A percentile compares a stretch with the other conserved stretches of the same genome.
These are phyloP conservation scores for Lactarius quietus DNA, from an alignment of 768 basidiomycete genomes.

Conservation along the genomic window DNA sequence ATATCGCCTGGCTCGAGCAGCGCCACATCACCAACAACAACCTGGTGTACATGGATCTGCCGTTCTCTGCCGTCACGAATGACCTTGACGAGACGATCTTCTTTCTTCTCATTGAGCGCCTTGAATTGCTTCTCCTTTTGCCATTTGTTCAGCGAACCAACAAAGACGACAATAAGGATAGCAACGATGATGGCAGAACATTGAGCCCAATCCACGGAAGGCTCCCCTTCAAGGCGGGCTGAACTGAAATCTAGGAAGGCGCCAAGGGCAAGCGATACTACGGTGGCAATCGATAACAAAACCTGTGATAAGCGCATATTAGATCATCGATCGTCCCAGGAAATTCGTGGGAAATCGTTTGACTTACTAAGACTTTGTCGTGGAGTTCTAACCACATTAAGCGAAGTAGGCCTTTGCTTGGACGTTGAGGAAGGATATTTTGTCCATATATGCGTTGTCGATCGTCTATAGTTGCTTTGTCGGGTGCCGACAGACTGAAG, in stretches of 20 bases:
- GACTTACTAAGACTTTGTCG: slow-evolving; percentile 58
- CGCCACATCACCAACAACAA: slow-evolving; percentile 92
- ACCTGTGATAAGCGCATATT: slow-evolving; percentile 60
- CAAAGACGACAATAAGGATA: slow-evolving; percentile 72
- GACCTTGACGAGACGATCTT: slow-evolving; percentile 87
- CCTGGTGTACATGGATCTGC: slow-evolving; percentile 51
- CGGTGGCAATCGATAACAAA: slow-evolving; percentile 82
- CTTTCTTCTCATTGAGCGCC: slow-evolving; percentile 90
- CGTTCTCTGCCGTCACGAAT: slow-evolving; percentile 31
- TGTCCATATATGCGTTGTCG: slow-evolving; percentile 49
- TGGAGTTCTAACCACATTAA: slow-evolving; percentile 62
- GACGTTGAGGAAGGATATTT: slow-evolving; percentile 48
- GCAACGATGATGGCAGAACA: slow-evolving; percentile 81
- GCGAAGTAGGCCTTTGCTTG: slow-evolving; percentile 45
- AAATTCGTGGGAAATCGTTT: slow-evolving; percentile 1
- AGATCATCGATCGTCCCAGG: too few species aligned
- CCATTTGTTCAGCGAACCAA: slow-evolving; percentile 96
- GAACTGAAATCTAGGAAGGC: slow-evolving; percentile 90
- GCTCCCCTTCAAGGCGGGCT: slow-evolving; percentile 51
- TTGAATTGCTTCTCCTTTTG: slow-evolving; percentile 98
- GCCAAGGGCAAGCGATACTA: slow-evolving; percentile 91
- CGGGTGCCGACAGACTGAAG: too few species aligned
- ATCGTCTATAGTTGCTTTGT: slow-evolving; percentile 39
- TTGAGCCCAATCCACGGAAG: slow-evolving; percentile 96
- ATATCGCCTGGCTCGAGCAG: slow-evolving; percentile 94